Conservation (phyloP, 2,329 filamentous ascomycete genomes). For the Fusarium staphyleae region DNA sequence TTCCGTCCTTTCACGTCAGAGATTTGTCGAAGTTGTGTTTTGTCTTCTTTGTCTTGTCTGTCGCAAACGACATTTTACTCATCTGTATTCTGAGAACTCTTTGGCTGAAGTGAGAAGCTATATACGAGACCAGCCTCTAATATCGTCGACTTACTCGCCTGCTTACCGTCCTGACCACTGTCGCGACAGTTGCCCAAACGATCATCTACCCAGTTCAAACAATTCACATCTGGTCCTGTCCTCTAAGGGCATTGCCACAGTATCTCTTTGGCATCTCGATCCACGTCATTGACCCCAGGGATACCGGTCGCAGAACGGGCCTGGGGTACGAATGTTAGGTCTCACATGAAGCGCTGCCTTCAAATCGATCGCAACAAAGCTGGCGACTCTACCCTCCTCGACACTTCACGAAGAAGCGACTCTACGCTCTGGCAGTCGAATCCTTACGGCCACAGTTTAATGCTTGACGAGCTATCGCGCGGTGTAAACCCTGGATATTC, state of each 20-base stretch:
- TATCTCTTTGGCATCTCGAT: conserved; percentile 21
- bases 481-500: conserved; percentile 1
- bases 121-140: neutral
- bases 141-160: conserved; percentile 8
- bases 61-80: neutral
- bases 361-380: conserved; percentile 22
- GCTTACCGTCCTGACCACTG: conserved; percentile 3
- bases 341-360: conserved; percentile 23
- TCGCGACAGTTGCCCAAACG: conserved; percentile 6
- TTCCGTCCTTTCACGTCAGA: conserved; percentile 36
- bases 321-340: conserved; percentile 40
- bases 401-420: conserved; percentile 4
- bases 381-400: conserved; percentile 3
- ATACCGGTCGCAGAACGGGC: conserved; percentile 40
- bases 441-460: conserved; percentile 6
- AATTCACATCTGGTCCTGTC: neutral
- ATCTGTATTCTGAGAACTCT: neutral
- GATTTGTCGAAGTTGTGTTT: conserved; percentile 31
- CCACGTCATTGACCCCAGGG: conserved; percentile 37
- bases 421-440: conserved; percentile 7
- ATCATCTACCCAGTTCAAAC: neutral
- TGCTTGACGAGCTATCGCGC: conserved; percentile 11
- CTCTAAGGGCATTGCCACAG: conserved; percentile 1
- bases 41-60: conserved; percentile 11
- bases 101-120: neutral